Base-by-base conservation (phyloP, 2,329 filamentous ascomycete species). In the Elsinoe fawcettii region DNA sequence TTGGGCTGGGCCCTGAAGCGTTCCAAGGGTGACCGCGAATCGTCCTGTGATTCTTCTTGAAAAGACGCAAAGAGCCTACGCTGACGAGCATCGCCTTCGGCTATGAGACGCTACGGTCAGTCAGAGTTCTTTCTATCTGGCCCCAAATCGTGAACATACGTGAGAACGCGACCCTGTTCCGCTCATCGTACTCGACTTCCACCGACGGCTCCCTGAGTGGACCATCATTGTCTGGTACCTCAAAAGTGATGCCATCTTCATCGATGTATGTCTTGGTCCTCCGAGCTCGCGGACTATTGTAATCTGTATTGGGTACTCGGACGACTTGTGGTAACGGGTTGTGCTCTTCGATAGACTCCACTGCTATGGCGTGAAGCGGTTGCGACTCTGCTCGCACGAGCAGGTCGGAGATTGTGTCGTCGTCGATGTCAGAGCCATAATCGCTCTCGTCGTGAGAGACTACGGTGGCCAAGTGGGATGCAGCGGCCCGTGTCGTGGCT, bases 1-100 rank as follows among this genome's bases (percentile, higher is more conserved):
- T 80, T 85, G 0, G 89, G 89, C 57, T 80, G 84, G 1, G 83
- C 83, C 36, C 91, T 85, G 65, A 95, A 96, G 32, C 87, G 83
- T 61, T 90, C 80, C 1, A 96, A 73, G 0, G 90, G 91, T 7
- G 83, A 77, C 59, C 78, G 74, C 7, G 69, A 69, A 66, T 84
- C 79, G 16, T 59, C 57, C 18, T 53, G 49, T 23, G 41, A 9
- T n/a, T 53, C 25, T 12, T 20, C 30, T n/a, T 36, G 27, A 5
- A 37, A 37, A 3, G 49, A 16, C 6, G 49, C 49, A 20, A 53
- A 53, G 1, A 53, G 49, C 20, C 25, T 20, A 7, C 49, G 49
- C 20, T 53, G 49, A 22, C 49, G 49, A 8, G 25, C 20, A 20
- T 57, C 54, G 46, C 54, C 55, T 53, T 60, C 39, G 55, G 69